Percentiles rank a stretch among this genome's conserved stretches.
phyloP scores from a whole-genome alignment of 2,329 filamentous ascomycete species.

The Purpureocillium takamizusanense region DNA sequence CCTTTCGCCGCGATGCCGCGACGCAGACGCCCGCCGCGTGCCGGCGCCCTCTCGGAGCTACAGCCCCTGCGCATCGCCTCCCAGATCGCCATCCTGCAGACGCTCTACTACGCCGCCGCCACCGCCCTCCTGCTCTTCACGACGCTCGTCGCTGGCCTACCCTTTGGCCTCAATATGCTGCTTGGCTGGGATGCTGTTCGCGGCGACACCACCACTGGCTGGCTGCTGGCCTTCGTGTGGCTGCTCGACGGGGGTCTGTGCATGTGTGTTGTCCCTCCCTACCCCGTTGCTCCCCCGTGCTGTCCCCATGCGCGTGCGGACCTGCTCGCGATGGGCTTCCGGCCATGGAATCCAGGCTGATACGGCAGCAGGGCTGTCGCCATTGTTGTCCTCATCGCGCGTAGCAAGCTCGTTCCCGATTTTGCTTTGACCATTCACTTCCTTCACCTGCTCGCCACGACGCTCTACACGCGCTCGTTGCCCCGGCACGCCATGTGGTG shows the following conservation, averaged over 20 bases:
- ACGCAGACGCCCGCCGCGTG: slow-evolving; percentile 46
- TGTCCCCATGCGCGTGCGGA: neutral
- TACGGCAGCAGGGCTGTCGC: slow-evolving; percentile 58
- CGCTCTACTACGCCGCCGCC: slow-evolving; percentile 43
- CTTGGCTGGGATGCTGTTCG: slow-evolving; percentile 50
- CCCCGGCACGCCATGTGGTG: slow-evolving; percentile 84
- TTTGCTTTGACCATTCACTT: slow-evolving; percentile 86
- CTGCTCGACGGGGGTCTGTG: slow-evolving; percentile 45
- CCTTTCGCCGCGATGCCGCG: slow-evolving; percentile 35
- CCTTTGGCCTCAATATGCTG: slow-evolving; percentile 44
- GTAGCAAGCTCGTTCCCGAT: slow-evolving; percentile 90
- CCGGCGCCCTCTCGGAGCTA: slow-evolving; percentile 52
- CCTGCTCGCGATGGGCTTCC: too few relatives aligned
- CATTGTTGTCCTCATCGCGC: slow-evolving; percentile 73
- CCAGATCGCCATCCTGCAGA: slow-evolving; percentile 50
- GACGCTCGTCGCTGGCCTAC: slow-evolving; percentile 45
- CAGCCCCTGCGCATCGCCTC: slow-evolving; percentile 49
- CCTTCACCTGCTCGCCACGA: slow-evolving; percentile 69
- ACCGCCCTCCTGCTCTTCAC: slow-evolving; percentile 48
- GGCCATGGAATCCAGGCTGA: too few relatives aligned
- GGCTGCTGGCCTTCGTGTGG: slow-evolving; percentile 50
- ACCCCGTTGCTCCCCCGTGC: neutral
- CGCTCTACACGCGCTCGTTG: slow-evolving; percentile 67
- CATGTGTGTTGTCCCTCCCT: slow-evolving; percentile 27
- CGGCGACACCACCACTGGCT: slow-evolving; percentile 54